Conservation (phyloP, 2,329 filamentous ascomycete genomes). For the Colletotrichum melonis region DNA sequence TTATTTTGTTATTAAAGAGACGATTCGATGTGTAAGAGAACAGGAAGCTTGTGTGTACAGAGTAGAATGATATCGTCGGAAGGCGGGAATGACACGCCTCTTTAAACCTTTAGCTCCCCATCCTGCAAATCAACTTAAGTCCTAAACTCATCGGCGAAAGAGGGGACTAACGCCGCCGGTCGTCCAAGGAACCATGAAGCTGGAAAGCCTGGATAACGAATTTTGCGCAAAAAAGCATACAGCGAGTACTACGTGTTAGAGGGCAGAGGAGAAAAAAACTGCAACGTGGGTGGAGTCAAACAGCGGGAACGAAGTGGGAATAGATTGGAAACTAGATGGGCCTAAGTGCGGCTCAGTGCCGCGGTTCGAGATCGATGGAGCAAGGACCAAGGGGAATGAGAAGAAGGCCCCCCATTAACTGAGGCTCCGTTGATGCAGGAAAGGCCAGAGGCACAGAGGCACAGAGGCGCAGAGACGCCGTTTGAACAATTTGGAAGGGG, state of each 20-base stretch:
- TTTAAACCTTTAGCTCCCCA: constrained; percentile 16
- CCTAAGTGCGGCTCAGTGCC: constrained; percentile 30
- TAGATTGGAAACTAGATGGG: constrained; percentile 2
- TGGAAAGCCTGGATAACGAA: constrained; percentile 11
- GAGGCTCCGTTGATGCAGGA: background rate
- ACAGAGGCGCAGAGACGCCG: background rate
- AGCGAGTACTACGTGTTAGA: background rate
- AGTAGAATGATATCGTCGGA: too few species aligned
- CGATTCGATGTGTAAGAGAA: background rate
- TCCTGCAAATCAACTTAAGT: constrained; percentile 20
- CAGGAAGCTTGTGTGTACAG: background rate
- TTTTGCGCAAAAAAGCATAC: background rate
- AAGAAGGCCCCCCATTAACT: background rate
- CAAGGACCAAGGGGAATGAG: background rate
- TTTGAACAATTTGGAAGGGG: background rate
- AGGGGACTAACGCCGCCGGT: constrained; percentile 27
- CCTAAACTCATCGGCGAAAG: constrained; percentile 32
- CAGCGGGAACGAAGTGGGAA: constrained; percentile 29
- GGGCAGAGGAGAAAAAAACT: constrained; percentile 13
- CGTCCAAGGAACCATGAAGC: constrained; percentile 23
- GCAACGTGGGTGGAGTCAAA: constrained; percentile 23
- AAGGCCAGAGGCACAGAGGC: too few species aligned
- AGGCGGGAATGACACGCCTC: constrained; percentile 13
- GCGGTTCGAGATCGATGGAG: constrained; percentile 17
- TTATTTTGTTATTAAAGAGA: background rate